Evolutionary conservation across 371 early-diverging fungal genomes (phyloP), one percentile per base, ranked within the genome.

Genomic region (Actinomortierella ambigua): DNA sequence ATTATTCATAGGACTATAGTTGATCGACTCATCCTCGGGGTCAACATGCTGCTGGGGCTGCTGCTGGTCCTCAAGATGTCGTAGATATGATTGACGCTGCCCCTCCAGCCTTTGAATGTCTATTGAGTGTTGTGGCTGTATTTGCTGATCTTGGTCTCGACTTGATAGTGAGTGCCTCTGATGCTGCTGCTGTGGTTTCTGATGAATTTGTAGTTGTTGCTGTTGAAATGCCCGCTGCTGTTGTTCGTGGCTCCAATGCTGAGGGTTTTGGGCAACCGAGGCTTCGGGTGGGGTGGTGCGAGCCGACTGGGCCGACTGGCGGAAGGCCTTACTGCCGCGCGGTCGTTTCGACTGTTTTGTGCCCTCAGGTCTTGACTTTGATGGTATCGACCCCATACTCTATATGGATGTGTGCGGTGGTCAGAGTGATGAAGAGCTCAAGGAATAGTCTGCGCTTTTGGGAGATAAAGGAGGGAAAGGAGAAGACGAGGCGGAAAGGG

Each of bases 301-400:
- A 4, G 50, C 50, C 7, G 18, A 13, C 47, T 59, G 20, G 14
- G 7, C 9, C 29, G 43, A 27, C 49, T 60, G 18, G 28, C 23
- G 13, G 52, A 40, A 24, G 44, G 7, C 20, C 18, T 50, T 23
- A 27, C 28, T 23, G 53, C 26, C 18, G 66, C 52, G 24, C 57
- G 52, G 24, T 50, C 49, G 22, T 63, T 59, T 11, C 59, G 58
- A 26, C 71, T 66, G 47, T 56, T 59, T 34, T 11, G 34, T 34
- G 34, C 34, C 34, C 55, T 65, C 65, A 51, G 57, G 59, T 46
- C 65, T 71, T 53, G 59, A 47, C 50, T 71, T 71, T 57, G 73
- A 71, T 44, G 50, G 39, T 11, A 63, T 58, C 29, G 73, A 66
- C 59, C 73, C 73, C 73, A 71, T 71, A 49, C 15, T 61, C 55